phyloP scores from a whole-genome alignment of 345 rosid species.

The Acer campestre region DNA sequence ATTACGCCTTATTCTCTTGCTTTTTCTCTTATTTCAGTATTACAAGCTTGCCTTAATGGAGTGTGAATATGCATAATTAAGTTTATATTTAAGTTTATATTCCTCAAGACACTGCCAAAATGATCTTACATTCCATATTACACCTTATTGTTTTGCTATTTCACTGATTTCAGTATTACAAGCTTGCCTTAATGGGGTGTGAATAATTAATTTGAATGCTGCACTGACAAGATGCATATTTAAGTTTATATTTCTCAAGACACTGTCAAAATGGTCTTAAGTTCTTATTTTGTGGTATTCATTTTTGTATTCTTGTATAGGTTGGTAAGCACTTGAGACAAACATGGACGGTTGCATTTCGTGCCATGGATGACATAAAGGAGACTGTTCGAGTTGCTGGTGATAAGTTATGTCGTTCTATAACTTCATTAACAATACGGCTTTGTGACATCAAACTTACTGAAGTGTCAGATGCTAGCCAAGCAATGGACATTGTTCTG shows the following conservation, averaged over 20 bases:
- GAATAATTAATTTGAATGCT: neutral
- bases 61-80: neutral
- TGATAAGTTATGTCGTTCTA: constrained; percentile 76
- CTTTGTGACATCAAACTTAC: constrained; percentile 89
- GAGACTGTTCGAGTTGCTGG: constrained; percentile 98
- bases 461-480: constrained; percentile 69
- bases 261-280: neutral
- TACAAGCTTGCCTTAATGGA: neutral
- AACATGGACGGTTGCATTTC: constrained; percentile 82
- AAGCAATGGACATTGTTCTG: constrained; percentile 79
- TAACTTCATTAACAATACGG: constrained; percentile 81
- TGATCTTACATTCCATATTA: neutral
- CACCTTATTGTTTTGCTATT: neutral
- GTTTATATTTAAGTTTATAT: neutral
- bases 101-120: neutral
- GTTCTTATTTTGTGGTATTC: constrained; percentile 1
- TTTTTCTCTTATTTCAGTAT: neutral
- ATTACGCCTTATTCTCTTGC: neutral
- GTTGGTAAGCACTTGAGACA: constrained; percentile 75
- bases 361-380: constrained; percentile 99
- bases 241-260: neutral
- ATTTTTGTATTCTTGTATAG: constrained; percentile 40
- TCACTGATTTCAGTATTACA: neutral
- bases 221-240: neutral
- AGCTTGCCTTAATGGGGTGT: neutral